These are phyloP conservation scores for Colletotrichum aenigma DNA, from an alignment of 2,329 filamentous ascomycete genomes.

Conservation along the genomic window DNA sequence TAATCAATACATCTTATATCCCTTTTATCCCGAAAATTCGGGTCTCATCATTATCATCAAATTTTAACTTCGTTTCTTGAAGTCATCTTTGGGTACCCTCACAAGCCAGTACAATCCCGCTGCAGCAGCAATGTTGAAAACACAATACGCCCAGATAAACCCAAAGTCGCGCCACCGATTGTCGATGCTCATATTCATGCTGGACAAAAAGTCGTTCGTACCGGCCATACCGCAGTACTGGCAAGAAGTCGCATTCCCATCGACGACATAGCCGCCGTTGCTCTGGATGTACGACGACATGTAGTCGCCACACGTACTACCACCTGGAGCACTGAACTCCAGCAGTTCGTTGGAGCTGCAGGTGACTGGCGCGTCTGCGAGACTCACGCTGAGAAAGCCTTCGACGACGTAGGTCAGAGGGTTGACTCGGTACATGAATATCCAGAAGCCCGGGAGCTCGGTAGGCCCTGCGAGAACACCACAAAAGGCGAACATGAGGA, in stretches of 20 bases:
- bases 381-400: conserved; percentile 53
- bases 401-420: conserved; percentile 73
- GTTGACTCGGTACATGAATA: conserved; percentile 71
- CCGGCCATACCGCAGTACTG: conserved; percentile 43
- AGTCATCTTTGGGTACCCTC: conserved; percentile 31
- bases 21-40: background rate
- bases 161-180: conserved; percentile 61
- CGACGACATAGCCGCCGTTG: conserved; percentile 52
- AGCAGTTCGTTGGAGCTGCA: conserved; percentile 49
- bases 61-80: background rate
- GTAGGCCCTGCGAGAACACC: conserved; percentile 63
- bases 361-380: conserved; percentile 24
- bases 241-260: conserved; percentile 48
- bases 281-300: conserved; percentile 44
- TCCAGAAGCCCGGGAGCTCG: conserved; percentile 70
- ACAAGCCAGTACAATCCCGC: conserved; percentile 52
- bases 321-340: conserved; percentile 53
- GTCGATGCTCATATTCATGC: conserved; percentile 47
- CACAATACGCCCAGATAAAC: conserved; percentile 55
- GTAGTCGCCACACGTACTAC: conserved; percentile 52
- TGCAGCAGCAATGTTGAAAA: conserved; percentile 53
- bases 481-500: conserved; percentile 64
- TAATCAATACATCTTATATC: fast-evolving
- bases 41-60: fast-evolving
- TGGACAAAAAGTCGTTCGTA: conserved; percentile 41